Conservation (phyloP, 441 rosid genomes). For the Rhodomyrtus psidioides region DNA sequence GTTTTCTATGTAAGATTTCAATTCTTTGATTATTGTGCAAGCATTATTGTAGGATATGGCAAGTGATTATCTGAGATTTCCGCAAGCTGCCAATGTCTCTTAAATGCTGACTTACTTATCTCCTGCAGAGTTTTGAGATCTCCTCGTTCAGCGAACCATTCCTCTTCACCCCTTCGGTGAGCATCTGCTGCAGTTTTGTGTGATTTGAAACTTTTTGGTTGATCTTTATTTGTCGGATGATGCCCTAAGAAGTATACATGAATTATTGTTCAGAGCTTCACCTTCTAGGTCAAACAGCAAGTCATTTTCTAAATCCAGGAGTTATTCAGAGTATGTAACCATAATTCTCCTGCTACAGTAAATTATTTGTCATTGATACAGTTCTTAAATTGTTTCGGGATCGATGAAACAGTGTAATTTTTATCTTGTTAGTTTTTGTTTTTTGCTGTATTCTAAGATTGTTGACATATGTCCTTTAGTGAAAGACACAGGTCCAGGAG, state of each 20-base stretch:
- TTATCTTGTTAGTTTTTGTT: background rate
- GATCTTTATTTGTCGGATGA: background rate
- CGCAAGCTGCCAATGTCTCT: background rate
- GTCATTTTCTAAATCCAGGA: conserved; percentile 53
- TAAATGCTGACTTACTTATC: background rate
- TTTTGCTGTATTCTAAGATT: background rate
- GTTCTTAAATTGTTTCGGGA: background rate
- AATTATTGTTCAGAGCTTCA: conserved; percentile 34
- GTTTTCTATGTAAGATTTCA: too few relatives aligned
- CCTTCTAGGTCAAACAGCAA: conserved; percentile 49
- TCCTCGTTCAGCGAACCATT: conserved; percentile 19
- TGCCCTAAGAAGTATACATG: background rate
- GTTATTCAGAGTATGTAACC: conserved; percentile 45
- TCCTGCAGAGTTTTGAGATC: conserved; percentile 36
- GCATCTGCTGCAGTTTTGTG: conserved; percentile 1
- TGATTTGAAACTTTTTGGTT: background rate
- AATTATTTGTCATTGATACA: background rate
- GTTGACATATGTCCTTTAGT: conserved; percentile 12
- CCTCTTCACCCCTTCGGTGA: conserved; percentile 31
- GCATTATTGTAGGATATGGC: background rate
- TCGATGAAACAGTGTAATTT: background rate
- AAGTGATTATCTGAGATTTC: background rate
- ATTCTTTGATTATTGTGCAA: background rate
- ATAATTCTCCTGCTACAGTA: background rate
- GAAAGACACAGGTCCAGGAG: conserved; percentile 55